Conservation (phyloP, 345 rosid species). For the Iberis pinnata region DNA sequence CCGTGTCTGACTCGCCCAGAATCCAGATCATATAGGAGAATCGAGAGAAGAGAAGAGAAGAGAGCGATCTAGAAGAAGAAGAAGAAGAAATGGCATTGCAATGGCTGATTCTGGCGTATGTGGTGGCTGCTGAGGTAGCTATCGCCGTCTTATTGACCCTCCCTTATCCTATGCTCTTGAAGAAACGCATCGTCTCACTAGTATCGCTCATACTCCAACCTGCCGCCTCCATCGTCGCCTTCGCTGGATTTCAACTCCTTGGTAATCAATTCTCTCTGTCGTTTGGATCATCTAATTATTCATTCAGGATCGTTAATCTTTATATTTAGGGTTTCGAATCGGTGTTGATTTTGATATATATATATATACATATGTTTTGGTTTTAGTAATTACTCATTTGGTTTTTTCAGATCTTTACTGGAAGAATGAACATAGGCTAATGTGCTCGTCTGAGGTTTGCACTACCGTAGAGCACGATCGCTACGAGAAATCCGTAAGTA, state of each 20-base stretch:
- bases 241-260: slow-evolving; percentile 72
- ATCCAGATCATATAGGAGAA: slow-evolving; percentile 15
- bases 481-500: slow-evolving; percentile 66
- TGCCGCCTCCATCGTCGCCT: slow-evolving; percentile 65
- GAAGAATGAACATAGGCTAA: slow-evolving; percentile 82
- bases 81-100: slow-evolving; percentile 62
- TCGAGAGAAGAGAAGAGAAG: neutral
- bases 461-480: slow-evolving; percentile 84
- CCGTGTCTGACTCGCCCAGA: slow-evolving; percentile 16
- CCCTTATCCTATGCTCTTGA: slow-evolving; percentile 67
- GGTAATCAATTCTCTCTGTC: slow-evolving; percentile 30
- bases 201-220: slow-evolving; percentile 67
- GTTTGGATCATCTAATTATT: neutral
- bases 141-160: slow-evolving; percentile 52
- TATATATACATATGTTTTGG: no score
- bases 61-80: slow-evolving; percentile 19
- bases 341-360: slow-evolving; percentile 1
- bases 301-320: neutral
- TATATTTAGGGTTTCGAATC: neutral
- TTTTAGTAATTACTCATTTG: no score
- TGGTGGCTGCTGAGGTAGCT: slow-evolving; percentile 69
- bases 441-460: slow-evolving; percentile 67
- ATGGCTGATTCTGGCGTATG: slow-evolving; percentile 72
- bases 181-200: slow-evolving; percentile 57
- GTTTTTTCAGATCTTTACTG: slow-evolving; percentile 59